Conservation (phyloP, 208 protist genomes). For the Porcisia hertigi region DNA sequence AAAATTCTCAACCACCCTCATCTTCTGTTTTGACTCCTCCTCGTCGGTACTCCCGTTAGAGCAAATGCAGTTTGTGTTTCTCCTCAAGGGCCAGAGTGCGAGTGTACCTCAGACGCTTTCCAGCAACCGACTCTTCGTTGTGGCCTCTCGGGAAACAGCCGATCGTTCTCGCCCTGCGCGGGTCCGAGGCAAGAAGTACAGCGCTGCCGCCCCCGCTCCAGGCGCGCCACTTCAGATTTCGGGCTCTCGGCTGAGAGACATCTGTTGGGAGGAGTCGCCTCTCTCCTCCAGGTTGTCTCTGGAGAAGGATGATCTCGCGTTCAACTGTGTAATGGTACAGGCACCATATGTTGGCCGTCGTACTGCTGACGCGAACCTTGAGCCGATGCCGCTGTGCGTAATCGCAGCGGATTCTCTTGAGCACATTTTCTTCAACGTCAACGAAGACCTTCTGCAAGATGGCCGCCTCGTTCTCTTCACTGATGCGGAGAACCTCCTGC, state of each 20-base stretch:
- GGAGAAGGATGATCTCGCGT: constrained; percentile 18
- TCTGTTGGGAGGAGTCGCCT: constrained; percentile 22
- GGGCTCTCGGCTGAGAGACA: constrained; percentile 17
- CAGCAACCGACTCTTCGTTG: constrained; percentile 28
- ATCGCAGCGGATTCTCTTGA: constrained; percentile 36
- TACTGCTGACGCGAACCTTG: constrained; percentile 25
- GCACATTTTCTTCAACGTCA: constrained; percentile 54
- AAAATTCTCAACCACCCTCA: no score
- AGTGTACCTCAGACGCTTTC: constrained; percentile 21
- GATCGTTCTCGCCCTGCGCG: constrained; percentile 16
- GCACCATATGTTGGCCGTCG: constrained; percentile 31
- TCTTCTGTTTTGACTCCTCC: background rate
- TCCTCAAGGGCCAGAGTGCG: constrained; percentile 6
- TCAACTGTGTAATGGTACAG: constrained; percentile 38
- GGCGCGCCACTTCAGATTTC: constrained; percentile 25
- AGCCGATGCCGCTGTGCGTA: constrained; percentile 41
- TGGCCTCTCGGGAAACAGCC: constrained; percentile 24
- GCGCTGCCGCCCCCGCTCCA: background rate
- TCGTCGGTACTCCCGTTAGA: background rate
- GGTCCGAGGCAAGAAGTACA: constrained; percentile 15
- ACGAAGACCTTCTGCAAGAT: constrained; percentile 47
- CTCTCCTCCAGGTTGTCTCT: constrained; percentile 16
- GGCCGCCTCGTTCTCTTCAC: constrained; percentile 59
- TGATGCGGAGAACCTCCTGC: constrained; percentile 33
- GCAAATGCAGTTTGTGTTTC: constrained; percentile 34